These are phyloP conservation scores for Cryphonectria naterciae DNA, from an alignment of 2,329 filamentous ascomycete genomes.

Conservation along the genomic window DNA sequence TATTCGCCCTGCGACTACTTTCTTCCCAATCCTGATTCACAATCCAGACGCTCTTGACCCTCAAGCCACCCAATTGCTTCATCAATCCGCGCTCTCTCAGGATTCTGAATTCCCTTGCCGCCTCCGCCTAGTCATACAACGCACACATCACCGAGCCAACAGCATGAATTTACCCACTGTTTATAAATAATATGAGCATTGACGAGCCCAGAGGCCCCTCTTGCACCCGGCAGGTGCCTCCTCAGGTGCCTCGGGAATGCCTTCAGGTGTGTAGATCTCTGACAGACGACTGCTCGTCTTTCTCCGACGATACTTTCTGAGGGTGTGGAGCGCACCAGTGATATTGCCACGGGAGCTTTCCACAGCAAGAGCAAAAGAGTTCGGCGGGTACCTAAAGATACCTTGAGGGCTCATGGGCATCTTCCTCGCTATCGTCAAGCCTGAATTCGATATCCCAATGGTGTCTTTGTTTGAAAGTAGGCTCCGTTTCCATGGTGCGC, in stretches of 20 bases:
- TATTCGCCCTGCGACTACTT: neutral
- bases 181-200: neutral
- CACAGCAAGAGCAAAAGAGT: neutral
- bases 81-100: neutral
- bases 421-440: neutral
- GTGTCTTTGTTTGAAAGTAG: neutral
- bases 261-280: constrained; percentile 9
- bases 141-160: neutral
- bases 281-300: constrained; percentile 19
- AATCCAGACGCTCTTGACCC: neutral
- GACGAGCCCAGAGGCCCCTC: neutral
- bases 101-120: neutral
- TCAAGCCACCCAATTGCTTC: neutral
- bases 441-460: neutral
- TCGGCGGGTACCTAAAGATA: neutral
- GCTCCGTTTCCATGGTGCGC: neutral
- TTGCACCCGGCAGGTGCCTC: neutral
- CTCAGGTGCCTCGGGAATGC: constrained; percentile 5
- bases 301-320: constrained; percentile 2
- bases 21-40: neutral
- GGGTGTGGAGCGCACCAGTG: neutral
- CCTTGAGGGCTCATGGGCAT: neutral
- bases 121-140: neutral
- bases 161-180: neutral
- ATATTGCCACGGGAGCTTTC: neutral